Percentiles rank a stretch among this genome's conserved stretches.
Evolutionary conservation across 179 eudicot genomes (phyloP).

Genomic region (Sideroxylon spinosum): DNA sequence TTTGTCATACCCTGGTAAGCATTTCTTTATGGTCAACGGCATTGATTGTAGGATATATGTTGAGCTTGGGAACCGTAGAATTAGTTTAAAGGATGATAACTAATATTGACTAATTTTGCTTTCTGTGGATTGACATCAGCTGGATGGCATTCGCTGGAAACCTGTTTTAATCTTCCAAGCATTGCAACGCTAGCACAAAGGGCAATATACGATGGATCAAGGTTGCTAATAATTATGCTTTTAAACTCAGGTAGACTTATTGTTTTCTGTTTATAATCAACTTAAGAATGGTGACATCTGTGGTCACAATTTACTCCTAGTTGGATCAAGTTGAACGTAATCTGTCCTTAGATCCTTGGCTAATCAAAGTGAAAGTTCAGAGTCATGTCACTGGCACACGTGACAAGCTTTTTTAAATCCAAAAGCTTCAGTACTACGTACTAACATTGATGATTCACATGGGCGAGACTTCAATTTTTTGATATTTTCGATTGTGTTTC

Average conservation of each 20-base stretch:
- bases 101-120: not conserved
- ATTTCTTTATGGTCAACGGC: not conserved
- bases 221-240: not conserved
- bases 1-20: conserved; percentile 15
- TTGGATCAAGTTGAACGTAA: not conserved
- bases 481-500: not conserved
- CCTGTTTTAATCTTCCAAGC: conserved; percentile 5
- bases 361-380: not conserved
- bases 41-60: not conserved
- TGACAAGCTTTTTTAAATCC: not conserved
- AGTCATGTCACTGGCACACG: not conserved
- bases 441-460: not conserved
- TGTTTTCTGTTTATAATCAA: not conserved
- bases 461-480: not conserved
- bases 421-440: not conserved
- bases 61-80: not conserved
- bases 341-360: not conserved
- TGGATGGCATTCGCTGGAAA: not conserved
- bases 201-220: not conserved
- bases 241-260: not conserved
- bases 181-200: not conserved
- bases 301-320: not conserved
- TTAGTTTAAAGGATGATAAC: not conserved
- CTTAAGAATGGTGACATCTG: not conserved
- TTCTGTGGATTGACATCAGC: conserved; percentile 6